Evolutionary conservation across 805 yeast genomes (phyloP), one percentile per base, ranked within the genome.

Genomic region (Ogataea methylovora): DNA sequence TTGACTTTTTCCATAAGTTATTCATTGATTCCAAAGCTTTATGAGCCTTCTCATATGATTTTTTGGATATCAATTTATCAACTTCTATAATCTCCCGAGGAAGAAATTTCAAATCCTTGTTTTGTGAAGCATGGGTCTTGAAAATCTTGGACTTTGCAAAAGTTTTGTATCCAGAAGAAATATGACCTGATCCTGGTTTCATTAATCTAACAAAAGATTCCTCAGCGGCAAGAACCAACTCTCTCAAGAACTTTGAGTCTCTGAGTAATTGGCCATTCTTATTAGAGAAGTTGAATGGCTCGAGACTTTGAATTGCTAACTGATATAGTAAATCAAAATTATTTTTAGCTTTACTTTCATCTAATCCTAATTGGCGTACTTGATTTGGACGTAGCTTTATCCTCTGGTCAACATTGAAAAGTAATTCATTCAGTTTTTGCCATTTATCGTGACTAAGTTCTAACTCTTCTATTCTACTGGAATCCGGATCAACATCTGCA

Each of bases 381-480:
- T 34, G 40, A 4, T 38, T 42, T 1, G 34, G 20, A 8, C 48
- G 49, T 8, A 52, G 28, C 29, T 47, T 50, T 6, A 56, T 29
- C 33, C 46, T 48, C 8, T 34, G 30, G 1, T 27, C 23, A 1
- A 29, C 23, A 20, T 48, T 42, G 26, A 57, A 54, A n/a, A 73
- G 60, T 9, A 49, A 40, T 4, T 43, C 35, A 5, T 65, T 50
- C 8, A 64, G 48, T 22, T 63, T 61, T 8, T 54, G 44, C 53
- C 76, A 63, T 21, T 65, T 67, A 5, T 62, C 65, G 17, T 59
- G 60, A 31, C 63, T 63, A 12, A 71, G 63, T 8, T 65, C 66
- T 4, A 63, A 51, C 1, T 61, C 56, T 14, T 41, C 44, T 8
- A 58, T 36, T 27, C 54, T 41, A n/a, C 42, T 42, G 7, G 39